A percentile compares a stretch with the other conserved stretches of the same genome.
Conservation (phyloP, 75 land plant genomes). For the Cunninghamia lanceolata region DNA sequence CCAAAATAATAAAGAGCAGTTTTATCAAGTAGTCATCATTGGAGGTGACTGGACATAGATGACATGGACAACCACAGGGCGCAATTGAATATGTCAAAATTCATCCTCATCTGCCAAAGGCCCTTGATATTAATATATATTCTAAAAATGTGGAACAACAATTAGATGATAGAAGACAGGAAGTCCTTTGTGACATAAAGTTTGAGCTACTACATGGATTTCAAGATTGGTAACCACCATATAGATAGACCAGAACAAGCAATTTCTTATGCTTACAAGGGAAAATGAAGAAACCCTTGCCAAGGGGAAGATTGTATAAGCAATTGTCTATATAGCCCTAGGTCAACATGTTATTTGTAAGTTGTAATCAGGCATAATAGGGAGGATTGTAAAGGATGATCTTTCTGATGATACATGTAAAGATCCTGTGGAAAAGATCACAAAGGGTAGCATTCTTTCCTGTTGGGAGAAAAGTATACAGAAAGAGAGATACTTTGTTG, state of each 20-base stretch:
- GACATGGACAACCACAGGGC: conserved; percentile 67
- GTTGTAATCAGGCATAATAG: conserved; percentile 80
- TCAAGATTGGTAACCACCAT: conserved; percentile 66
- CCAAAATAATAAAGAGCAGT: too few species aligned
- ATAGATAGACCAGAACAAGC: conserved; percentile 55
- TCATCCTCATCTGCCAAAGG: conserved; percentile 45
- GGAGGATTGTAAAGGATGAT: conserved; percentile 61
- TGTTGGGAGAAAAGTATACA: conserved; percentile 67
- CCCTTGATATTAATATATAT: conserved; percentile 59
- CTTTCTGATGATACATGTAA: conserved; percentile 57
- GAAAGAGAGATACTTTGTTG: conserved; percentile 50
- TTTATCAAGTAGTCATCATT: too few species aligned
- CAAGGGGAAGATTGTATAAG: conserved; percentile 77
- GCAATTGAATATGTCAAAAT: conserved; percentile 90
- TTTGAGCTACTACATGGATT: too few species aligned
- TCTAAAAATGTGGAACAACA: conserved; percentile 28
- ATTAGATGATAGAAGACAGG: conserved; percentile 27
- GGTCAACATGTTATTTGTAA: conserved; percentile 50
- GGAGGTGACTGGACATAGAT: conserved; percentile 33
- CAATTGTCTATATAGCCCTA: conserved; percentile 59
- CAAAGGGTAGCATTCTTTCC: conserved; percentile 72
- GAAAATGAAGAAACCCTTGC: conserved; percentile 78
- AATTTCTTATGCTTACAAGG: too few species aligned
- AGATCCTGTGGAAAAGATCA: conserved; percentile 45
- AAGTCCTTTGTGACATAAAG: too few species aligned